Evolutionary conservation across 2,329 filamentous ascomycete species (phyloP), one percentile per base, ranked within the genome.

Genomic region (Paraconiothyrium brasiliense): DNA sequence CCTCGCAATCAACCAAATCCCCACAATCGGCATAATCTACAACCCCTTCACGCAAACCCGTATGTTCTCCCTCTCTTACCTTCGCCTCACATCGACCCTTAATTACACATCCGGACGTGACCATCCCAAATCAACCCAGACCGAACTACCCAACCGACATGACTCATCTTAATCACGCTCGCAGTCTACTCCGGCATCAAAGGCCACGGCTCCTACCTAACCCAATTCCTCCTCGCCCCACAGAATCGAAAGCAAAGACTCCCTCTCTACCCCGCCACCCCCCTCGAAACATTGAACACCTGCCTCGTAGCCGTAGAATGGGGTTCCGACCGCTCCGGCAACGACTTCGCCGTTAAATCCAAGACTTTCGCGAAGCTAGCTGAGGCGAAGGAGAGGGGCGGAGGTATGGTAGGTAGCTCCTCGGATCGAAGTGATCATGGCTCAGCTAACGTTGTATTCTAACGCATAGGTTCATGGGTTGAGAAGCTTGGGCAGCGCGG

Each of bases 11-110:
- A 79, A 85, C 71, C 85, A 85, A 65, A 72, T 75, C 59, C 90
- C 92, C 24, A 82, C 83, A 57, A 84, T 94, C 48, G 92, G 92
- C 63, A 88, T 94, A 60, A 88, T 94, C 64, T 94, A 92, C 81
- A 94, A 94, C 79, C 92, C 92, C 0, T 93, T 90, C 79, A 87
- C 87, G 52, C 85, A 89, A 70, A 83, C 85, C 9, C 81, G 49
- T 52, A 52, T 13, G 49, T 20, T n/a, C 9, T 11, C n/a, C 34
- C 8, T n/a, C 48, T 27, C 30, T 9, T 16, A 10, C 16, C 16
- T 32, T 30, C 48, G 2, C 7, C 32, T 30, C 2, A 30, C 27
- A 30, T 30, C 27, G 27, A 30, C 27, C 6, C 1, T 30, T 30
- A 30, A 6, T 9, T 11, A 22, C 13, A 49, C 34, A 2, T 9